phyloP scores from a whole-genome alignment of 2,329 filamentous ascomycete species.

The Setomelanomma holmii region DNA sequence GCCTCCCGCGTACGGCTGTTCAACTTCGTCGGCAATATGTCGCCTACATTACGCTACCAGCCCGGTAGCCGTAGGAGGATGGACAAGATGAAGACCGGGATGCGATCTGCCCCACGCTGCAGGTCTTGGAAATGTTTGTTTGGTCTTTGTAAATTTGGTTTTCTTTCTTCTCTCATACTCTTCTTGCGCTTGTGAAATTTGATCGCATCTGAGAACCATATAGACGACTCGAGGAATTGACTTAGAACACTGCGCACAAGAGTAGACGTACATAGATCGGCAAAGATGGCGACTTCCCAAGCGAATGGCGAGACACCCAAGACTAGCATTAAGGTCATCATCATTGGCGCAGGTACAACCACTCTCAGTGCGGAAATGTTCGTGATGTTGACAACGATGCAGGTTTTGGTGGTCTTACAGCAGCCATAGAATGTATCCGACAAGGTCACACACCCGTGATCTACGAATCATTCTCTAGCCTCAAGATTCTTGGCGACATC shows the following conservation, averaged over 20 bases:
- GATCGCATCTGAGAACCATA: not conserved
- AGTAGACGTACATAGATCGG: conserved; percentile 21
- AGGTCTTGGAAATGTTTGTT: conserved; percentile 1
- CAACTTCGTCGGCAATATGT: conserved; percentile 11
- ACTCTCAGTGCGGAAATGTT: not conserved
- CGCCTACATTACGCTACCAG: conserved; percentile 12
- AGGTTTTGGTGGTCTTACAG: conserved; percentile 68
- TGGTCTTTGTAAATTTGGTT: conserved; percentile 6
- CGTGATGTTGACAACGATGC: conserved; percentile 8
- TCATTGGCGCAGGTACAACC: conserved; percentile 54
- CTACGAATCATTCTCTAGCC: conserved; percentile 64
- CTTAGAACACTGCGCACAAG: conserved; percentile 29
- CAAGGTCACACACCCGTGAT: conserved; percentile 67
- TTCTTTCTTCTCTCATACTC: not conserved
- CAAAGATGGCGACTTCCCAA: conserved; percentile 29
- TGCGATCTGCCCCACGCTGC: conserved; percentile 18
- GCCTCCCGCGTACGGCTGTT: conserved; percentile 5
- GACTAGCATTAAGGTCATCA: conserved; percentile 62
- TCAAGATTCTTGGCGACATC: conserved; percentile 68
- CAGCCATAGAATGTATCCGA: conserved; percentile 68
- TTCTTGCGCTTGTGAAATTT: conserved; percentile 1
- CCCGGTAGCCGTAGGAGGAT: not conserved
- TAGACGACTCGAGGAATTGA: too few relatives aligned
- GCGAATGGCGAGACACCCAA: conserved; percentile 24
- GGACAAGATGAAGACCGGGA: conserved; percentile 11